Conservation (phyloP, 2,329 filamentous ascomycete genomes). For the Cryphonectria nitschkei region DNA sequence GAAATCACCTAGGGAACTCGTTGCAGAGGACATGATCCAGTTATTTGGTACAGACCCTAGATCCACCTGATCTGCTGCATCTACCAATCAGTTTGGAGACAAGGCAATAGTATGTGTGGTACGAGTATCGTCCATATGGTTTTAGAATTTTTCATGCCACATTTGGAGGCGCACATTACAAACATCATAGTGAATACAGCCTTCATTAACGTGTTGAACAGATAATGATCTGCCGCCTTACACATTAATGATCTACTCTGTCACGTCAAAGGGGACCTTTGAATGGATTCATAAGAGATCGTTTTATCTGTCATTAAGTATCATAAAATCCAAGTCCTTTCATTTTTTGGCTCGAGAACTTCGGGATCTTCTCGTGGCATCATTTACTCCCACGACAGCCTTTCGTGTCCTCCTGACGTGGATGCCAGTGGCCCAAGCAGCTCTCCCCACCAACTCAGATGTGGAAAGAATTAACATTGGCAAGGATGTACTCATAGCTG, state of each 20-base stretch:
- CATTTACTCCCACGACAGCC: neutral
- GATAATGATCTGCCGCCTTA: too few species aligned
- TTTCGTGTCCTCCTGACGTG: neutral
- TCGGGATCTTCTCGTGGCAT: neutral
- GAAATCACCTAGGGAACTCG: too few species aligned
- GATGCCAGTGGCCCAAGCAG: too few species aligned
- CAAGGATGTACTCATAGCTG: slow-evolving; percentile 32
- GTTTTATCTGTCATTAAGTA: neutral
- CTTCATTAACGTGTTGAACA: too few species aligned
- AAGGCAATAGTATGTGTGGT: too few species aligned
- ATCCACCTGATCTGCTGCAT: neutral
- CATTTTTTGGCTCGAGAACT: neutral
- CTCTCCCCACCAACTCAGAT: neutral
- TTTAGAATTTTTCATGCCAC: too few species aligned
- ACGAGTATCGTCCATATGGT: neutral
- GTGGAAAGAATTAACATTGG: slow-evolving; percentile 29
- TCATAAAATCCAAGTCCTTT: neutral
- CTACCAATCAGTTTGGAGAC: neutral
- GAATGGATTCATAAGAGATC: neutral
- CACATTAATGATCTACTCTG: too few species aligned
- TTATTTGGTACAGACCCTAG: neutral
- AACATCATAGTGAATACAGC: too few species aligned
- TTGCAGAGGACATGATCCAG: neutral
- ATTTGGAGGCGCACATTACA: too few species aligned
- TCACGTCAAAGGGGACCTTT: too few species aligned